Evolutionary conservation across 2,329 filamentous ascomycete species (phyloP), one percentile per base, ranked within the genome.

Genomic region (Fusarium torreyae): DNA sequence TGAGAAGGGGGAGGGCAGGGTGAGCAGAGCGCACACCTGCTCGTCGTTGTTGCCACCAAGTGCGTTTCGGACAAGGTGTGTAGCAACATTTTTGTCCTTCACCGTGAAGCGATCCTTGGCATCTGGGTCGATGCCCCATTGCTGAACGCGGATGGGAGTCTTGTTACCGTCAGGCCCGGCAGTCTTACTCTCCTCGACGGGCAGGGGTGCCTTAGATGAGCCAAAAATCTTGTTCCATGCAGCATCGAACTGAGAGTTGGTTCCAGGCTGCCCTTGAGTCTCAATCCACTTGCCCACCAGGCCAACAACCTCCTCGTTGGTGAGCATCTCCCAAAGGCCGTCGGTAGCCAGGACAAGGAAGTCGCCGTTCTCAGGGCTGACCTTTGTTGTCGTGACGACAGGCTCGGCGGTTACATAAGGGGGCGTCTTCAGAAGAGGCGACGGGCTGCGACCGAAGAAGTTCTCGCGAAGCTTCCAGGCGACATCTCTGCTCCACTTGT

Each of bases 311-410:
- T 99, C 96, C 77, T 99, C 96, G 75, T 98, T 99, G 48, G 94
- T 98, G 66, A 99, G 86, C 96, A 98, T 98, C 81, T 99, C 96
- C 96, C 96, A 99, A 1, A 99, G 86, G 6, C 96, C 96, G 77
- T 99, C 96, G 0, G 96, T 98, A 22, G 96, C 96, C 85, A 99
- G 91, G 66, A 99, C 95, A 14, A 99, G 86, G 75, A 99, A 99
- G 77, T 99, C 96, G 45, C 95, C 94, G 67, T 93, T 93, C 55
- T 93, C 89, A 2, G 96, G 96, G 73, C 95, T 87, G 53, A 99
- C 91, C 79, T 96, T 92, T 45, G 95, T 98, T 2, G 94, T 97
- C 1, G 95, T 98, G 54, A 99, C 89, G 22, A 98, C 87, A 4
- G 96, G 96, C 81, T 99, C 97, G 2, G 96, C 96, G 5, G 96